These are phyloP conservation scores for Aspergillus latus DNA, from an alignment of 2,329 filamentous ascomycete genomes.

Conservation along the genomic window DNA sequence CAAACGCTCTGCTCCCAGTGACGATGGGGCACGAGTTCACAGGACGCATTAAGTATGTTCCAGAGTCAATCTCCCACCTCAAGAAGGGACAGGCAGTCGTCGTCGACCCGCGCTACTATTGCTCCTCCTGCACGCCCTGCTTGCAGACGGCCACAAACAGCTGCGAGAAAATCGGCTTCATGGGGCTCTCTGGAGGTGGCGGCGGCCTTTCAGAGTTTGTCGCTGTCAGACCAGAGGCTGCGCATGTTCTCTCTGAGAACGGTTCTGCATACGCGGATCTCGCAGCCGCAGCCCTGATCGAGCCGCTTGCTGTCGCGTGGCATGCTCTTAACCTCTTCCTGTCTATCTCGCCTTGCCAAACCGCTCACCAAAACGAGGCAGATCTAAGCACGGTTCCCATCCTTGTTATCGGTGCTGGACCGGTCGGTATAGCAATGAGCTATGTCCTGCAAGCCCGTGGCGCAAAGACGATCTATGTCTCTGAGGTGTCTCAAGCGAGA, in stretches of 20 bases:
- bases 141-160: conserved; percentile 9
- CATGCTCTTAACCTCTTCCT: conserved; percentile 8
- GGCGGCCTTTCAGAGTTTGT: conserved; percentile 14
- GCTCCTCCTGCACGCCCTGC: conserved; percentile 11
- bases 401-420: conserved; percentile 11
- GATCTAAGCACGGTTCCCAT: not conserved
- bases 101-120: conserved; percentile 18
- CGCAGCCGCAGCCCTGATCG: conserved; percentile 14
- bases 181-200: conserved; percentile 16
- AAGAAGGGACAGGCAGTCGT: conserved; percentile 12
- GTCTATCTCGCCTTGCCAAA: not conserved
- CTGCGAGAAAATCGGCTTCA: conserved; percentile 14
- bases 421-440: conserved; percentile 5
- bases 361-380: not conserved
- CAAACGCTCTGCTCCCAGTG: conserved; percentile 11
- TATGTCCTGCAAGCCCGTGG: conserved; percentile 12
- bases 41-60: conserved; percentile 10
- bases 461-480: conserved; percentile 8
- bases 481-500: conserved; percentile 5
- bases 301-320: conserved; percentile 17
- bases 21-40: conserved; percentile 18
- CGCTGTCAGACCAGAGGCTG: conserved; percentile 4
- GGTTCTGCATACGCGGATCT: conserved; percentile 2
- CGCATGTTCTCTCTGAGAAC: conserved; percentile 7
- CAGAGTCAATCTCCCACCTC: not conserved